A percentile compares a stretch with the other conserved stretches of the same genome.
These are phyloP conservation scores for Teratosphaeria zuluensis DNA, from an alignment of 2,329 filamentous ascomycete genomes.

Conservation along the genomic window DNA sequence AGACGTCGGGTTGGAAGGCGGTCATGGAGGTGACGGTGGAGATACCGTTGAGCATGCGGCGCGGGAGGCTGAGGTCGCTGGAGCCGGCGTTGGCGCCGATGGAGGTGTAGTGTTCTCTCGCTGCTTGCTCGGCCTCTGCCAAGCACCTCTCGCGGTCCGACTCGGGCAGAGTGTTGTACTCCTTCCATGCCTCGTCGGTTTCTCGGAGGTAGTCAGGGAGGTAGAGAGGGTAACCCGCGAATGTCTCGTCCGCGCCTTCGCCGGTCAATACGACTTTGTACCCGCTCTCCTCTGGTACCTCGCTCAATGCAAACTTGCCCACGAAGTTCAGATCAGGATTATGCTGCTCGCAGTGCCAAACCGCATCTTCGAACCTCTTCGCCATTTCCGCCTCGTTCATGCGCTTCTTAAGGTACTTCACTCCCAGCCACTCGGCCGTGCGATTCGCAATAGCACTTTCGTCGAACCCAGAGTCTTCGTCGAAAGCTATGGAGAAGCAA, in stretches of 20 bases:
- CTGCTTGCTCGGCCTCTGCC: constrained; percentile 15
- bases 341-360: constrained; percentile 37
- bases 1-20: constrained; percentile 27
- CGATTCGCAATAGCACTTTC: constrained; percentile 41
- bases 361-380: constrained; percentile 34
- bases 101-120: constrained; percentile 17
- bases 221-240: constrained; percentile 43
- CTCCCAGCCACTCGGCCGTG: constrained; percentile 40
- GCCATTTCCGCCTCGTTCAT: constrained; percentile 37
- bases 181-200: constrained; percentile 29
- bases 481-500: constrained; percentile 47
- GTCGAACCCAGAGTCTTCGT: constrained; percentile 39
- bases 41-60: constrained; percentile 32
- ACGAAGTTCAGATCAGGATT: constrained; percentile 45
- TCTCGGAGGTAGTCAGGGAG: constrained; percentile 41
- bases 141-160: constrained; percentile 12
- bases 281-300: constrained; percentile 35
- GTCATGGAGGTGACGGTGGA: constrained; percentile 28
- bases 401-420: constrained; percentile 34
- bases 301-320: constrained; percentile 43
- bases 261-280: constrained; percentile 47
- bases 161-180: constrained; percentile 17
- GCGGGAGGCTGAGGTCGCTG: constrained; percentile 13
- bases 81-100: constrained; percentile 18
- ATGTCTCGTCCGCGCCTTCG: constrained; percentile 27